These are phyloP conservation scores for Tetrapyrgos nigripes DNA, from an alignment of 1,284 basidiomycete genomes.

Conservation along the genomic window DNA sequence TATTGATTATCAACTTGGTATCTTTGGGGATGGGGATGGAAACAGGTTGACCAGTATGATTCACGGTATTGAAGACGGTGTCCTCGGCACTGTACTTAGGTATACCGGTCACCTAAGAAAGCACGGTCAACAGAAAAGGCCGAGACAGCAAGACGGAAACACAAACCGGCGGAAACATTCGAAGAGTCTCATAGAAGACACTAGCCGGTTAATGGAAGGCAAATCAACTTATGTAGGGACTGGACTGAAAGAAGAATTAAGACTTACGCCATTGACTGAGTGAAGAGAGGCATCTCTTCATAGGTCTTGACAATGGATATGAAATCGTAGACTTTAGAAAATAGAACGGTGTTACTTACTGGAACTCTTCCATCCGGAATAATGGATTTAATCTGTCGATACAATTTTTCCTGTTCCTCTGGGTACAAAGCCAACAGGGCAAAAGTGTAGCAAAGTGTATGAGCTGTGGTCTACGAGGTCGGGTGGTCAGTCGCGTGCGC, in stretches of 20 bases:
- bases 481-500: too few relatives aligned
- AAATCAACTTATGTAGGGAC: conserved; percentile 6
- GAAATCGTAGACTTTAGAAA: conserved; percentile 3
- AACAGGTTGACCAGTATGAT: conserved; percentile 41
- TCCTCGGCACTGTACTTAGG: conserved; percentile 59
- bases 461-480: conserved; percentile 38
- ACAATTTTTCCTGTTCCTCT: conserved; percentile 55
- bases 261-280: conserved; percentile 50
- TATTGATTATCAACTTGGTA: conserved; percentile 45
- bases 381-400: conserved; percentile 46
- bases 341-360: conserved; percentile 34
- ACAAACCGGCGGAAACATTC: conserved; percentile 64
- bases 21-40: conserved; percentile 53
- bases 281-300: conserved; percentile 56
- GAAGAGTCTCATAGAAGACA: conserved; percentile 64
- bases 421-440: conserved; percentile 38
- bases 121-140: neutral
- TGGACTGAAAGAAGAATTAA: neutral
- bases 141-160: conserved; percentile 1
- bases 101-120: conserved; percentile 44
- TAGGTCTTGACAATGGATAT: too few relatives aligned
- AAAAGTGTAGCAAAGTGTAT: conserved; percentile 20
- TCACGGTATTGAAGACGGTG: conserved; percentile 44
- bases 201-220: conserved; percentile 30
- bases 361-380: conserved; percentile 48